A percentile compares a stretch with the other conserved stretches of the same genome.
Conservation (phyloP, 2,329 filamentous ascomycete species). For the Penicillium hordei region DNA sequence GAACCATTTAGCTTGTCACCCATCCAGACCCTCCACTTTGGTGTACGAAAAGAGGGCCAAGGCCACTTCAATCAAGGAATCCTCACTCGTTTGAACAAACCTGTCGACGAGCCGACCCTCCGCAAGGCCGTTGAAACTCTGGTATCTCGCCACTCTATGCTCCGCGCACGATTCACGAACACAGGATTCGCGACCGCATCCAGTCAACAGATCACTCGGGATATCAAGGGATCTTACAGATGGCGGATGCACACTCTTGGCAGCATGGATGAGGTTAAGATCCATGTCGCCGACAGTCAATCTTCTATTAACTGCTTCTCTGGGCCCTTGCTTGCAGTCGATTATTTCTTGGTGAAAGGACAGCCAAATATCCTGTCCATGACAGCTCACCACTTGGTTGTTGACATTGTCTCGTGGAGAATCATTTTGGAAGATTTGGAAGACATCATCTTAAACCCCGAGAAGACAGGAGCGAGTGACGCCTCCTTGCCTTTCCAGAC, state of each 20-base stretch:
- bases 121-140: slow-evolving; percentile 33
- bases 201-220: slow-evolving; percentile 32
- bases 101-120: slow-evolving; percentile 26
- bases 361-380: slow-evolving; percentile 34
- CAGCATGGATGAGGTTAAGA: slow-evolving; percentile 24
- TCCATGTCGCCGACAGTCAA: slow-evolving; percentile 32
- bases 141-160: slow-evolving; percentile 40
- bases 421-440: slow-evolving; percentile 43
- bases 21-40: slow-evolving; percentile 42
- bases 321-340: slow-evolving; percentile 44
- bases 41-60: slow-evolving; percentile 33
- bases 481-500: slow-evolving; percentile 39
- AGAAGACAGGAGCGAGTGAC: slow-evolving; percentile 21
- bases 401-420: slow-evolving; percentile 45
- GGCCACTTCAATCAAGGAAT: slow-evolving; percentile 44
- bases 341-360: slow-evolving; percentile 42
- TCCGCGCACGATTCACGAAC: slow-evolving; percentile 35
- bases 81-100: slow-evolving; percentile 32
- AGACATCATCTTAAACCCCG: slow-evolving; percentile 35
- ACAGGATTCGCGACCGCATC: slow-evolving; percentile 17
- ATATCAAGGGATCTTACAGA: slow-evolving; percentile 32
- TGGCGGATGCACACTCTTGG: slow-evolving; percentile 24
- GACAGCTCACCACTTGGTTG: slow-evolving; percentile 40
- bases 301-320: slow-evolving; percentile 36
- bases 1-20: slow-evolving; percentile 38